Conservation (phyloP, 352 stramenopile genomes). For the Globisporangium uncinulatum region DNA sequence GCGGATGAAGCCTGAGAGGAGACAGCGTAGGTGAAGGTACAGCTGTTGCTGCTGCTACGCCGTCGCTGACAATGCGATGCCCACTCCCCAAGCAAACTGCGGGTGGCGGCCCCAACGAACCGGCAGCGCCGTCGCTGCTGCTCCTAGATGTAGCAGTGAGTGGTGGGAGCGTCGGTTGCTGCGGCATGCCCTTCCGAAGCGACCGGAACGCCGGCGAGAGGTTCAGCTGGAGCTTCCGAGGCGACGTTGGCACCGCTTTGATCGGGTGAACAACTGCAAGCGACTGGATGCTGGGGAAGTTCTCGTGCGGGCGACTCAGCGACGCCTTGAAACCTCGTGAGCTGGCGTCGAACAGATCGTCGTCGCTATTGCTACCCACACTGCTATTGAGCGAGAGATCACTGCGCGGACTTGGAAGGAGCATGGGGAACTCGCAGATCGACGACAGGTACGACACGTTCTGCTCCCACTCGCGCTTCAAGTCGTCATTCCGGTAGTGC, state of each 20-base stretch:
- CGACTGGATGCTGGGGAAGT: slow-evolving; percentile 22
- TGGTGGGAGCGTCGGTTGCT: slow-evolving; percentile 54
- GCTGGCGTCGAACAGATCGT: not conserved
- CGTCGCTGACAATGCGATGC: not conserved
- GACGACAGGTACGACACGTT: slow-evolving; percentile 68
- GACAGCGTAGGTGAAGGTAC: not conserved
- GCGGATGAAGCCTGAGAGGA: not conserved
- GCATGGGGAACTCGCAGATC: slow-evolving; percentile 57
- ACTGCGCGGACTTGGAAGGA: slow-evolving; percentile 11
- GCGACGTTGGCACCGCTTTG: slow-evolving; percentile 47
- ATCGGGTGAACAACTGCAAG: slow-evolving; percentile 39
- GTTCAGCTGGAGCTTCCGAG: slow-evolving; percentile 46
- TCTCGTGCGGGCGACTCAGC: slow-evolving; percentile 2
- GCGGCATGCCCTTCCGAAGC: slow-evolving; percentile 59
- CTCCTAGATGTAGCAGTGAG: slow-evolving; percentile 23
- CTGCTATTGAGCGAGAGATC: not conserved
- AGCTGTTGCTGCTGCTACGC: not conserved
- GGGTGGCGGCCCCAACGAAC: slow-evolving; percentile 4
- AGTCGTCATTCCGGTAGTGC: slow-evolving; percentile 55
- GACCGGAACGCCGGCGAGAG: slow-evolving; percentile 56
- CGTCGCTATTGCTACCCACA: not conserved
- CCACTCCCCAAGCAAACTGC: not conserved
- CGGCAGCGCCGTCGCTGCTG: not conserved
- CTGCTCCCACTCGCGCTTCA: slow-evolving; percentile 59
- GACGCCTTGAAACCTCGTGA: not conserved